Evolutionary conservation across 2,329 filamentous ascomycete species (phyloP), one percentile per base, ranked within the genome.

Genomic region (Ophiostoma montium): DNA sequence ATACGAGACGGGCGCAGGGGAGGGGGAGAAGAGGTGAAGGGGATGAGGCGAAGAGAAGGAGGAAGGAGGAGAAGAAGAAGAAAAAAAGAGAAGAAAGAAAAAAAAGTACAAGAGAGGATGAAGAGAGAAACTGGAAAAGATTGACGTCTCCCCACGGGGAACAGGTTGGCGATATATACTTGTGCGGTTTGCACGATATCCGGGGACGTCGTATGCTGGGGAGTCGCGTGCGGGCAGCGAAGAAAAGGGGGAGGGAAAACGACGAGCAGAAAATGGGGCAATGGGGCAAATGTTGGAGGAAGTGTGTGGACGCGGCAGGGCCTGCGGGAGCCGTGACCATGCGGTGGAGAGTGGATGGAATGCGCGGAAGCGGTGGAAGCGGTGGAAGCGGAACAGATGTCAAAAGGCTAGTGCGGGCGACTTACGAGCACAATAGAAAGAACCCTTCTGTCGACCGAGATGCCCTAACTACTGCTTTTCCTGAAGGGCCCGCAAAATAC

Each of bases 61-160:
- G 13, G 35, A 33, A 13, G n/a, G n/a, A 16, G 12, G 12, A 35
- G 13, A 23, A 32, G 15, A 16, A 6, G 9, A 32, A 30, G 30
- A 27, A 15, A 16, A 18, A 39, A 23, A 46, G 21, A 41, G 15
- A 50, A 43, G 13, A n/a, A 44, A 21, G 48, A 36, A 21, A 35
- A 30, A n/a, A 27, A 19, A 21, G 32, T 19, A 13, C 18, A 31
- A 39, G 16, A 39, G 19, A 49, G 7, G 27, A 43, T 11, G 12
- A 49, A 33, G 15, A 35, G 35, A 45, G 13, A 44, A 44, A 18
- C 11, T 19, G 35, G 43, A 23, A 27, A 32, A 38, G 42, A 49
- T 49, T 33, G 42, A 19, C 42, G 42, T 33, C n/a, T 44, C 42
- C 42, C 43, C 43, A 46, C 43, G 42, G 48, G 43, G 48, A 50